A percentile compares a stretch with the other conserved stretches of the same genome.
Conservation (phyloP, 371 early-diverging fungal genomes). For the Modicella reniformis region DNA sequence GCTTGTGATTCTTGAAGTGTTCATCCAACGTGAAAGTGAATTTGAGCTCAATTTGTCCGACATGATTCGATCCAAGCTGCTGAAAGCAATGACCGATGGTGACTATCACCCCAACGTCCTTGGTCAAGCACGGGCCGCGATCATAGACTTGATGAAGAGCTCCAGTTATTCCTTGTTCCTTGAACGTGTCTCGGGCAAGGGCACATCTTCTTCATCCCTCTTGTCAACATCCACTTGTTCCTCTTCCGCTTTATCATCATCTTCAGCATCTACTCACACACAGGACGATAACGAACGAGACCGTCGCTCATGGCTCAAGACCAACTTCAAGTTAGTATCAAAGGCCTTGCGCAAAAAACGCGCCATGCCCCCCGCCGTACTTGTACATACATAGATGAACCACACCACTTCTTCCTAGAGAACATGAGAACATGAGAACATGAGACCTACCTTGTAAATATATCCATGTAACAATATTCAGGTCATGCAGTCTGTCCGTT, state of each 20-base stretch:
- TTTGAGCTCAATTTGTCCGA: conserved; percentile 43
- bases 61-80: conserved; percentile 19
- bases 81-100: conserved; percentile 30
- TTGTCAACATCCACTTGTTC: too few species aligned
- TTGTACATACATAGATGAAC: neutral
- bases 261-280: neutral
- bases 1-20: conserved; percentile 39
- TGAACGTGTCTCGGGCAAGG: conserved; percentile 13
- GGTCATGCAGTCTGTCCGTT: too few species aligned
- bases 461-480: neutral
- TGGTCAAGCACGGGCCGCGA: conserved; percentile 9
- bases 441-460: neutral
- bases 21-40: conserved; percentile 27
- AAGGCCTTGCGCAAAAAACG: conserved; percentile 19
- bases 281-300: conserved; percentile 8
- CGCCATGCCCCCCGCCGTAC: neutral
- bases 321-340: conserved; percentile 24
- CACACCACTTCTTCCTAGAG: neutral
- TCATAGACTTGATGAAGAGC: conserved; percentile 43
- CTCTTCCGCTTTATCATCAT: too few species aligned
- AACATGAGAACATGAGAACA: too few species aligned
- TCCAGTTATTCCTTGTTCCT: conserved; percentile 38
- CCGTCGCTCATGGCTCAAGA: conserved; percentile 18
- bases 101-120: conserved; percentile 42
- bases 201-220: conserved; percentile 1